Conservation (phyloP, 192 early-diverging fungal species). For the Coemansia sp. region DNA sequence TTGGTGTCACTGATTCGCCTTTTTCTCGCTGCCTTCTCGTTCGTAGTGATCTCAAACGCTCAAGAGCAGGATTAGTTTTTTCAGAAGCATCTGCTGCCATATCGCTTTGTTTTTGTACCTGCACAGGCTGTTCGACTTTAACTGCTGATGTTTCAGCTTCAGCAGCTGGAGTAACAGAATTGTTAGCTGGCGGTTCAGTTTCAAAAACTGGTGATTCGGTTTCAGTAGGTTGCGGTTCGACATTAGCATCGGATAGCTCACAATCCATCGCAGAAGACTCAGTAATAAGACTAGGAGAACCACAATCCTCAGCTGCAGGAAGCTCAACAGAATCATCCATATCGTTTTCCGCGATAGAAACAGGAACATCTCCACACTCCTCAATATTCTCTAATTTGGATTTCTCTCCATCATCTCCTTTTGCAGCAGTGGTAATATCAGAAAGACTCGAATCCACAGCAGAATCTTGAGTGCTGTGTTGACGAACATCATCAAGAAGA, state of each 20-base stretch:
- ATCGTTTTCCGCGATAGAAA: background rate
- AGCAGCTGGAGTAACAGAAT: background rate
- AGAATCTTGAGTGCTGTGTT: background rate
- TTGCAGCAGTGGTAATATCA: background rate
- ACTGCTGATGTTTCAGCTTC: background rate
- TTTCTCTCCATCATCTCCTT: background rate
- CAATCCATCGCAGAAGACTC: background rate
- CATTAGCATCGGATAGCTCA: background rate
- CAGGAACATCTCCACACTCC: background rate
- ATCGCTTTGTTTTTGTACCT: background rate
- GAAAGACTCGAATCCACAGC: background rate
- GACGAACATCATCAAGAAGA: conserved; percentile 4
- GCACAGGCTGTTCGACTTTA: background rate
- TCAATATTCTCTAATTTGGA: background rate
- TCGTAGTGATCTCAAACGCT: conserved; percentile 32
- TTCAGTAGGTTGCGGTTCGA: too few species aligned
- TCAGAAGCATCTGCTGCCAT: background rate
- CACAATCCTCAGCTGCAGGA: background rate
- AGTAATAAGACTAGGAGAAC: background rate
- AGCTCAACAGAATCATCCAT: background rate
- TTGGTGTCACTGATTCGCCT: background rate
- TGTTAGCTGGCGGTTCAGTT: background rate
- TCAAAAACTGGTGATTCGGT: background rate
- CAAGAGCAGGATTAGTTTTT: conserved; percentile 10
- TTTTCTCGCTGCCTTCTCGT: conserved; percentile 19